Base-by-base conservation (phyloP, 2,329 filamentous ascomycete species). In the Lecanicillium sp. region DNA sequence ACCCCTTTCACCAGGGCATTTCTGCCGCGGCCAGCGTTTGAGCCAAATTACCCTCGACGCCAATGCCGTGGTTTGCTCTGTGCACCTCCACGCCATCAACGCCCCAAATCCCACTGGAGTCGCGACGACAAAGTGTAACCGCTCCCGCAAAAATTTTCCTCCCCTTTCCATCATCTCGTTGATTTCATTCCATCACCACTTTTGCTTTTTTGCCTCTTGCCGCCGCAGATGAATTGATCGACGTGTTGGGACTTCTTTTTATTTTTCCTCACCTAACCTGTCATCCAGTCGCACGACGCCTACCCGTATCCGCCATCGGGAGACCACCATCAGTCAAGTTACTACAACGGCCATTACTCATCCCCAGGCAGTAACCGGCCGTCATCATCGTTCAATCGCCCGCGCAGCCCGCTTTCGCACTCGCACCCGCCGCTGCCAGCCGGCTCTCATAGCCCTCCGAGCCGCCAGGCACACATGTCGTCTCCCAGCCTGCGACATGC, bases 371-470 rank as follows among this genome's bases (percentile, higher is more conserved):
- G 34, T 19, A 38, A 29, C 15, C 28, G 40, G 14, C 58, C 65
- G 29, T 54, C 60, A 38, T 52, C 64, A 17, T 59, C 60, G 15
- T 68, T 67, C 45, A 57, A 49, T 45, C 62, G 65, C 29, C 63
- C 70, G 17, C 65, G 64, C 38, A 77, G 73, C 41, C 72, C 73
- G 20, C 50, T 67, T 39, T 64, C 70, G 14, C 71, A 72, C 45
- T 59, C 70, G 13, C 71, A 71, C 45, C 61, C 67, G 12, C 65
- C 63, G 48, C 63, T 63, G 31, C 56, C 59, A 33, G 50, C 55
- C 25, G 63, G 62, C 33, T 65, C 67, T 38, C 57, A 64, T 48
- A 70, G 64, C 46, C 65, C 67, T 35, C 60, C 66, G 3, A 56
- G 54, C 32, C 56, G 62, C 37, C 56, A 60, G 35, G 49, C 54